Percentiles rank a stretch among this genome's conserved stretches.
Evolutionary conservation across 441 rosid genomes (phyloP).

Genomic region (Isatis lusitanica): DNA sequence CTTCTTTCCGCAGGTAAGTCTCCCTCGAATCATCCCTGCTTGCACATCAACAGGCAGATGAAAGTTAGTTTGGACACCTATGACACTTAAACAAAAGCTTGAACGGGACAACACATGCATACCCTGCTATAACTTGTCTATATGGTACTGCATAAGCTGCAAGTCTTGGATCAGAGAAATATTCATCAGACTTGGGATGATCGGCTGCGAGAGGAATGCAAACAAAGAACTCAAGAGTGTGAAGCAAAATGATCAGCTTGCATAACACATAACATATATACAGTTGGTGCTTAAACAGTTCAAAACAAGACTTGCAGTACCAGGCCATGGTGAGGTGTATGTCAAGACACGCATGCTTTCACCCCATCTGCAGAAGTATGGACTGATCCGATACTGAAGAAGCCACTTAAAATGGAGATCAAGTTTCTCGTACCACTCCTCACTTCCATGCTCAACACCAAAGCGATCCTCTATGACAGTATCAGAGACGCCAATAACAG

Average conservation of each 20-base stretch:
- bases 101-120: constrained; percentile 37
- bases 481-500: constrained; percentile 97
- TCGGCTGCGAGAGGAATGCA: constrained; percentile 52
- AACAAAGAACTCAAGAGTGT: constrained; percentile 15
- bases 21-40: constrained; percentile 64
- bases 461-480: constrained; percentile 97
- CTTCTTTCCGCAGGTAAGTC: constrained; percentile 78
- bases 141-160: constrained; percentile 95
- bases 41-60: constrained; percentile 38
- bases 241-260: constrained; percentile 16
- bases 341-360: constrained; percentile 92
- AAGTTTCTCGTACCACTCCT: constrained; percentile 77
- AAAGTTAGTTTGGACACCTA: constrained; percentile 40
- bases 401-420: constrained; percentile 93
- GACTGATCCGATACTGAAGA: constrained; percentile 90
- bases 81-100: constrained; percentile 40
- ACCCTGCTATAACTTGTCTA: constrained; percentile 65
- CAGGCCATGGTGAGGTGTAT: constrained; percentile 95
- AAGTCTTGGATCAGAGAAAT: constrained; percentile 78
- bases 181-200: constrained; percentile 90
- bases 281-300: constrained; percentile 1
- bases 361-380: constrained; percentile 94
- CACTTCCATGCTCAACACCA: constrained; percentile 83
- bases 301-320: constrained; percentile 39
- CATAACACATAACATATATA: background rate